Evolutionary conservation across 2,329 filamentous ascomycete genomes (phyloP).

Genomic region (Microthyrium microscopicum): DNA sequence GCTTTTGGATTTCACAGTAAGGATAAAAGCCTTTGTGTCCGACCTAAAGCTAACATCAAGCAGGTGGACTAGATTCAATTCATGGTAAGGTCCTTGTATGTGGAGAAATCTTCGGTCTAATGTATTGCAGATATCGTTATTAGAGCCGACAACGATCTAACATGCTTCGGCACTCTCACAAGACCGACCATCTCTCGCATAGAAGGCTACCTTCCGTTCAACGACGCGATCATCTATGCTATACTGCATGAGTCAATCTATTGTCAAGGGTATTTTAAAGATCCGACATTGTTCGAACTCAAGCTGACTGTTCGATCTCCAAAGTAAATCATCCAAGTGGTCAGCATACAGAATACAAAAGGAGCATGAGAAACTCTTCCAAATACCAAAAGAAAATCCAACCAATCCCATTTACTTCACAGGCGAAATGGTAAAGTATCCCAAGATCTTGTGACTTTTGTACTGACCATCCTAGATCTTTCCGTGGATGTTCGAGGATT

Average conservation of each 20-base stretch:
- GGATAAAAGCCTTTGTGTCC: constrained; percentile 1
- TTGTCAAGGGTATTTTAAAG: constrained; percentile 43
- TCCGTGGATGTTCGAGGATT: constrained; percentile 68
- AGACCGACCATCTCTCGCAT: constrained; percentile 51
- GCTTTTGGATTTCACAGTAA: constrained; percentile 57
- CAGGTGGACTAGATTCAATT: constrained; percentile 53
- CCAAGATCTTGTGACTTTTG: constrained; percentile 1
- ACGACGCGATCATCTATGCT: constrained; percentile 67
- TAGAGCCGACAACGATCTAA: constrained; percentile 54
- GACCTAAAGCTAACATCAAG: constrained; percentile 6
- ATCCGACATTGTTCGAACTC: background rate
- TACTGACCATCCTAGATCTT: constrained; percentile 36
- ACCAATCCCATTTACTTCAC: constrained; percentile 55
- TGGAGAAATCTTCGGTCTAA: background rate
- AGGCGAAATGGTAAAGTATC: constrained; percentile 55
- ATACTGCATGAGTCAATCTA: constrained; percentile 81
- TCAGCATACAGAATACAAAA: constrained; percentile 44
- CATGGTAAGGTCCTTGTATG: constrained; percentile 33
- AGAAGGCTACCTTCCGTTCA: constrained; percentile 52
- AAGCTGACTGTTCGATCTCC: background rate
- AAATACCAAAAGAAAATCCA: constrained; percentile 29
- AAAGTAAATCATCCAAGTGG: constrained; percentile 50
- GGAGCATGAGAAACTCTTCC: constrained; percentile 27
- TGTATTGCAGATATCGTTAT: constrained; percentile 41
- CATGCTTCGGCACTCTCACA: constrained; percentile 59